Evolutionary conservation across 2,329 filamentous ascomycete genomes (phyloP).

Genomic region (Polychaeton citri): DNA sequence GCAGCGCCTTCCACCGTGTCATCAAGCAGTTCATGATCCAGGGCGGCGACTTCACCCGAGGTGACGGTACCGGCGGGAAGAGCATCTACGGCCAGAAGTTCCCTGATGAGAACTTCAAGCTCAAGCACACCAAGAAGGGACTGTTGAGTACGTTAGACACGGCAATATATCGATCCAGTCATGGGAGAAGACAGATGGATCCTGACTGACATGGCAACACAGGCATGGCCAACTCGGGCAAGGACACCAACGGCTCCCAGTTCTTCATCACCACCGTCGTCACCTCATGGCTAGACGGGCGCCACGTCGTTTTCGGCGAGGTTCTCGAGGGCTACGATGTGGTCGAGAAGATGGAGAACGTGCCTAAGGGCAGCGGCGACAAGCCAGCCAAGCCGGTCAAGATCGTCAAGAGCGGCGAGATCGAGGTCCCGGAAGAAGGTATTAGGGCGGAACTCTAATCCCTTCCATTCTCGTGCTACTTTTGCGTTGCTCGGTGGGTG

Average conservation of each 20-base stretch:
- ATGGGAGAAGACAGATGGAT: no score
- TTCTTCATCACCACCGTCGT: slow-evolving; percentile 83
- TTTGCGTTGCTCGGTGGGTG: slow-evolving; percentile 13
- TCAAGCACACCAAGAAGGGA: slow-evolving; percentile 78
- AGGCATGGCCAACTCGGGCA: slow-evolving; percentile 74
- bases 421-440: slow-evolving; percentile 79
- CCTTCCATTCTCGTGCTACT: slow-evolving; percentile 1
- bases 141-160: slow-evolving; percentile 45
- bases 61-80: slow-evolving; percentile 73
- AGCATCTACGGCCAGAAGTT: slow-evolving; percentile 80
- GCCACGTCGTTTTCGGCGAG: slow-evolving; percentile 80
- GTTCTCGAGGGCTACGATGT: slow-evolving; percentile 76
- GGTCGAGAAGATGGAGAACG: slow-evolving; percentile 65
- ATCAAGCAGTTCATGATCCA: slow-evolving; percentile 90
- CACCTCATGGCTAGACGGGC: slow-evolving; percentile 71
- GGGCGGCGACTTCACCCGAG: slow-evolving; percentile 76
- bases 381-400: slow-evolving; percentile 57
- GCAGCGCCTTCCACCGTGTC: slow-evolving; percentile 75
- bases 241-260: slow-evolving; percentile 78
- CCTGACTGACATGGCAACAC: slow-evolving; percentile 3
- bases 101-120: slow-evolving; percentile 87
- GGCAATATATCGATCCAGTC: neutral
- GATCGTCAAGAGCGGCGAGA: slow-evolving; percentile 73
- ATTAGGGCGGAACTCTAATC: slow-evolving; percentile 78
- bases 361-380: slow-evolving; percentile 51